Base-by-base conservation (phyloP, 805 yeast species). In the Brettanomyces naardenensis region DNA sequence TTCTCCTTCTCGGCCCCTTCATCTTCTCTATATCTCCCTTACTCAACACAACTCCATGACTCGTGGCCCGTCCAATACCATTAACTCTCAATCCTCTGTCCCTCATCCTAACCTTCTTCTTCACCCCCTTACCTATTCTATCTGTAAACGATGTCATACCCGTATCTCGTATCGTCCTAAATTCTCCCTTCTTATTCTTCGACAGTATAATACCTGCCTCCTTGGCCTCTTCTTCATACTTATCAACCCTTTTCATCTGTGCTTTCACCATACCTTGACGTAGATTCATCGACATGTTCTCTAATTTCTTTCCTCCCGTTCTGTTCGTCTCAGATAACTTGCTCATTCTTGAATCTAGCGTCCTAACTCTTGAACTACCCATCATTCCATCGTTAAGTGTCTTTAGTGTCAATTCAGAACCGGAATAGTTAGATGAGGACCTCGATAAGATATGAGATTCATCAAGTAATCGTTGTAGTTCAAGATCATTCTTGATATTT, bases 201-300 rank as follows among this genome's bases (percentile, higher is more conserved):
- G 95, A 77, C 31, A 90, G 64, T n/a, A 92, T 71, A 39, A 90
- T 84, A 11, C 97, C 97, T 4, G 94, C 95, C 15, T 90, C 90
- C 44, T 66, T 71, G 6, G 98, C 97, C 36, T 85, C 88, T 36
- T 69, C 64, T 55, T 85, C 95, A 51, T 68, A 75, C 49, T 72
- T 72, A 19, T 62, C 54, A 15, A 75, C 72, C 45, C 76, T 72
- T 17, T 62, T 56, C 26, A 70, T 59, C 33, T 79, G 72, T 32
- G 78, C 69, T 26, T 66, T 61, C 19, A 85, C 65, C 80, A 89
- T 82, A 3, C 95, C 95, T 53, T 83, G 84, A 39, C 97, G 71
- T 67, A 87, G 76, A 15, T 73, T 58, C 88, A 92, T 89, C 17
- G 97, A 95, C 75, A 87, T 85, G 36, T 78, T 83, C 47, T 84